phyloP scores from a whole-genome alignment of 164 flowering plant genomes.

The Aristolochia fimbriata region DNA sequence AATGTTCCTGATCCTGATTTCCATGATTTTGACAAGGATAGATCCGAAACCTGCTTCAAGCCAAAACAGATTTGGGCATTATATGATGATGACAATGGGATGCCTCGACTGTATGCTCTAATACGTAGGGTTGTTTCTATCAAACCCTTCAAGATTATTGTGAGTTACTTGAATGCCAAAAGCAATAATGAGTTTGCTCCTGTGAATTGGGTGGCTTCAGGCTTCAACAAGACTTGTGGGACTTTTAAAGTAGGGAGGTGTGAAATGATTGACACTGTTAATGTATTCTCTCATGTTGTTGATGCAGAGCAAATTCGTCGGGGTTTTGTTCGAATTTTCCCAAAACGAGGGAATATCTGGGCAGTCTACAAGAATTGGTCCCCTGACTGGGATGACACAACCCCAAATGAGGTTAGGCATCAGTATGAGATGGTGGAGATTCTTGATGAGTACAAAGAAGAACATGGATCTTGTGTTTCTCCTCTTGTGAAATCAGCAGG shows the following conservation, averaged over 20 bases:
- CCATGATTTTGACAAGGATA: slow-evolving; percentile 46
- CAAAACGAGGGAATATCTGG: slow-evolving; percentile 80
- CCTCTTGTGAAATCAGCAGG: slow-evolving; percentile 61
- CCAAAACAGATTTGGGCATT: slow-evolving; percentile 92
- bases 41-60: slow-evolving; percentile 74
- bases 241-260: slow-evolving; percentile 48
- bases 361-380: slow-evolving; percentile 87
- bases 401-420: slow-evolving; percentile 62
- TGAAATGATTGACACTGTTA: slow-evolving; percentile 58
- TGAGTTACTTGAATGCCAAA: slow-evolving; percentile 63
- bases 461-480: slow-evolving; percentile 51
- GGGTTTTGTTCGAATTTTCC: slow-evolving; percentile 62
- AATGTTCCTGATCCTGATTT: slow-evolving; percentile 54
- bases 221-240: slow-evolving; percentile 84
- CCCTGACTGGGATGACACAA: slow-evolving; percentile 50
- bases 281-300: slow-evolving; percentile 75
- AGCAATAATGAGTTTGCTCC: slow-evolving; percentile 55
- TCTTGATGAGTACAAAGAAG: slow-evolving; percentile 62
- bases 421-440: slow-evolving; percentile 92
- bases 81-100: slow-evolving; percentile 94
- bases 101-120: slow-evolving; percentile 86
- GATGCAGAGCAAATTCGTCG: slow-evolving; percentile 58
- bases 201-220: slow-evolving; percentile 58
- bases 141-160: slow-evolving; percentile 65
- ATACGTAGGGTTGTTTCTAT: slow-evolving; percentile 63